Base-by-base conservation (phyloP, 108 stramenopile species). In the Pseudonitzschia pungens region DNA sequence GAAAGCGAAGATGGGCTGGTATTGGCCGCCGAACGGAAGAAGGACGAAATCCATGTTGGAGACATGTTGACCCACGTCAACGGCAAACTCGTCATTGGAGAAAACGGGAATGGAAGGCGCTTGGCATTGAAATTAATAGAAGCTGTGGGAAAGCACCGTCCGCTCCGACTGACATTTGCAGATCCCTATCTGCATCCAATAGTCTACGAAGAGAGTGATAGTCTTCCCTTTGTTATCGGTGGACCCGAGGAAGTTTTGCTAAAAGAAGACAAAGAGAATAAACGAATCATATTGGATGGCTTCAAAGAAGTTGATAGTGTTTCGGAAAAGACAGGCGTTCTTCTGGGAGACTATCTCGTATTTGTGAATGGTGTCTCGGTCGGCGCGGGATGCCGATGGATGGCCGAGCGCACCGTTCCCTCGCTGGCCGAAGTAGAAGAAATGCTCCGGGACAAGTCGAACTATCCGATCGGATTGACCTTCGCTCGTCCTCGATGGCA, bases 281-380 rank as follows among this genome's bases (percentile, higher is more conserved):
- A 88, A 70, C 48, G 80, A 24, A 80, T 96, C 48, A 64, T 85
- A 14, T 54, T 96, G 12, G 75, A 71, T n/a, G 88, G 82, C 40
- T 96, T 91, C 62, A 76, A 87, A 42, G 75, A 80, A 21, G 84
- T 86, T 44, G 86, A 86, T 44, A 91, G 95, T 24, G 73, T 77
- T 21, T 86, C 86, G 33, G 95, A 96, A 71, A 76, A 71, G 48
- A 74, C 79, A 20, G 87, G 87, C n/a, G 83, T 96, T 11, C 65
- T 92, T 65, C 68, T 92, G 29, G 95, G 95, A 29, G 95, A 96
- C 65, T 83, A 92, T 59, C 83, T 96, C 11, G 87, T 93, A 16
- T 91, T 89, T 70, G 77, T 96, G 21, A 93, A 93, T 45, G 95
- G 92, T 24, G 72, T 78, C n/a, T 76, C 95, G 8, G 90, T 96